Conservation (phyloP, 169 alveolate species). For the Toxoplasma gondii region DNA sequence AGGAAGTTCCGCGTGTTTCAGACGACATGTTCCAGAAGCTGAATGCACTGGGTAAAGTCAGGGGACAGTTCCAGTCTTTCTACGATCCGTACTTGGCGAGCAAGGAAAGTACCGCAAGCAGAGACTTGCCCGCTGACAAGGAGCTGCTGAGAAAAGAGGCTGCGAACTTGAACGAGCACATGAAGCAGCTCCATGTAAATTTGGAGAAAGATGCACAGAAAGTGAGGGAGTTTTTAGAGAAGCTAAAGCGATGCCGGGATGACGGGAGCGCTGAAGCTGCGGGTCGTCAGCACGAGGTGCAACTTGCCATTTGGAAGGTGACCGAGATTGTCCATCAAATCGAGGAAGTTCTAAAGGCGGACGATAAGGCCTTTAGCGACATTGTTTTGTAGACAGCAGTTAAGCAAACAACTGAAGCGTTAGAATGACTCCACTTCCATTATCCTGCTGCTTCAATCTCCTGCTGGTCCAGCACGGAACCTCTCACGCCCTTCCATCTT, state of each 20-base stretch:
- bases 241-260: neutral
- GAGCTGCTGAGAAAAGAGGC: neutral
- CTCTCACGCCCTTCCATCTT: too few species aligned
- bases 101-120: neutral
- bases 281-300: neutral
- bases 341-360: constrained; percentile 1
- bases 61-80: neutral
- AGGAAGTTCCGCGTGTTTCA: neutral
- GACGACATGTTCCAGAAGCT: neutral
- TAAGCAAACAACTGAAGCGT: neutral
- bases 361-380: neutral
- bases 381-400: neutral
- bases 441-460: neutral
- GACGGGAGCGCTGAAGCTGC: neutral
- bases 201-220: neutral
- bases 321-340: neutral
- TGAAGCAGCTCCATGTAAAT: neutral
- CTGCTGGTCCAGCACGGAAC: too few species aligned
- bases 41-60: neutral
- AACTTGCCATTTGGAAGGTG: constrained; percentile 14
- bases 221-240: neutral
- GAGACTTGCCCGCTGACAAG: neutral
- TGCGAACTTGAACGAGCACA: neutral
- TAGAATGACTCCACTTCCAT: neutral
- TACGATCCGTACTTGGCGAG: neutral